phyloP scores from a whole-genome alignment of 2,329 filamentous ascomycete species.

The Blumeriella jaapii region DNA sequence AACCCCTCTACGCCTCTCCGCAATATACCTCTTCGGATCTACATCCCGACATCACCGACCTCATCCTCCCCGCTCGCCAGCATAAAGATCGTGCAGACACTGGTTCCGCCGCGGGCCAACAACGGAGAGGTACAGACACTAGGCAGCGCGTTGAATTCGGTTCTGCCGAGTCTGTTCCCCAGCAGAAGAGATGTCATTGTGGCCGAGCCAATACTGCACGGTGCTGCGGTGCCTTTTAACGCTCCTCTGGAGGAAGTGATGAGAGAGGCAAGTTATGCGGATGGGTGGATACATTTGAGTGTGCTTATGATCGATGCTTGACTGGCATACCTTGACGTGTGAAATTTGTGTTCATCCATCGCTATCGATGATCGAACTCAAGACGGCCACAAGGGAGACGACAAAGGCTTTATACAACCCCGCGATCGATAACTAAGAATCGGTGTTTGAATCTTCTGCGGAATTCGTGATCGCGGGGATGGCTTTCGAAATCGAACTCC shows the following conservation, averaged over 20 bases:
- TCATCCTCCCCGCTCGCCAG: constrained; percentile 36
- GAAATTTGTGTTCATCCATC: too few relatives aligned
- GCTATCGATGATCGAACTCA: too few relatives aligned
- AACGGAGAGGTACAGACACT: constrained; percentile 51
- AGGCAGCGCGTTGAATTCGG: constrained; percentile 61
- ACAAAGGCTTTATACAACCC: too few relatives aligned
- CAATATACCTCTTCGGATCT: constrained; percentile 79
- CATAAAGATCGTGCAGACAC: constrained; percentile 65
- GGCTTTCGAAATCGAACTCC: too few relatives aligned
- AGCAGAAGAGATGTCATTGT: constrained; percentile 74
- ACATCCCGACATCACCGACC: constrained; percentile 58
- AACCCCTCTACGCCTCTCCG: constrained; percentile 63
- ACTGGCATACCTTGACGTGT: not conserved
- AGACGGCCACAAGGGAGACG: too few relatives aligned
- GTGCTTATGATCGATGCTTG: constrained; percentile 32
- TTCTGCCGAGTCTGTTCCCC: constrained; percentile 77
- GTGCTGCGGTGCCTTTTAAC: constrained; percentile 67
- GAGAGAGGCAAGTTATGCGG: constrained; percentile 72
- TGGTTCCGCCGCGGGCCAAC: constrained; percentile 42
- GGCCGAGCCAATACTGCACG: constrained; percentile 77
- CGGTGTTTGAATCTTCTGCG: too few relatives aligned
- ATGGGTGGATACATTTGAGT: constrained; percentile 82
- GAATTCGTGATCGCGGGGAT: too few relatives aligned
- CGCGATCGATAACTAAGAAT: too few relatives aligned
- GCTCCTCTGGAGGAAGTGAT: constrained; percentile 76